Evolutionary conservation across 306 rosid species (phyloP), one percentile per base, ranked within the genome.

Genomic region (Begonia masoniana): DNA sequence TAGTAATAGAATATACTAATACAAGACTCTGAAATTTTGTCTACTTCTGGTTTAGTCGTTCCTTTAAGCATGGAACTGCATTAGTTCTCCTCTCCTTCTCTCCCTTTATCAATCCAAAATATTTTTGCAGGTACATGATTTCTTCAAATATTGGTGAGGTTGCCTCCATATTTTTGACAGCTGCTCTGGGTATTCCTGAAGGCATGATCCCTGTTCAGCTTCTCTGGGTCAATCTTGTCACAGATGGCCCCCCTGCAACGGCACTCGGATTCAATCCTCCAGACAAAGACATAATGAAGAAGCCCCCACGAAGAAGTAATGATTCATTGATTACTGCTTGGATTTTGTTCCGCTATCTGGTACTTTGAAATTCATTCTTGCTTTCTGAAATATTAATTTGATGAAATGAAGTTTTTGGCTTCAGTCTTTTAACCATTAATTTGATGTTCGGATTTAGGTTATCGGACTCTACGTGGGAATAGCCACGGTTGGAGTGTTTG

Each of bases 191-290:
- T 59, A 83, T 87, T 68, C 97, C 97, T 10, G 97, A 91, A 69
- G 97, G 96, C 55, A 61, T 91, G 85, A 83, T 91, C 53, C 97
- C 97, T 16, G 97, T 91, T 63, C 97, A 85, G 71, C 97, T 91
- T 68, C 78, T 91, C 59, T 91, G 97, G 97, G 97, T 91, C 64
- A 91, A 91, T 72, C 96, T 91, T 51, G 96, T 91, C 55, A 85
- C 97, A 1, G 97, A 91, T 69, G 97, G 97, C 50, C 97, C 96
- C 50, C 97, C 97, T 10, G 97, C 97, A 12, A 91, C 97, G 4
- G 96, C 97, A 39, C 68, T 91, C 71, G 97, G 97, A 62, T 91
- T 91, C 56, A 91, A 85, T 66, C 96, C 97, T 69, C 97, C 88
- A 0, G 96, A 91, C 59, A 78, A 64, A 48, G 92, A 91, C 63